Conservation (phyloP, 306 rosid genomes). For the Inga laurina region DNA sequence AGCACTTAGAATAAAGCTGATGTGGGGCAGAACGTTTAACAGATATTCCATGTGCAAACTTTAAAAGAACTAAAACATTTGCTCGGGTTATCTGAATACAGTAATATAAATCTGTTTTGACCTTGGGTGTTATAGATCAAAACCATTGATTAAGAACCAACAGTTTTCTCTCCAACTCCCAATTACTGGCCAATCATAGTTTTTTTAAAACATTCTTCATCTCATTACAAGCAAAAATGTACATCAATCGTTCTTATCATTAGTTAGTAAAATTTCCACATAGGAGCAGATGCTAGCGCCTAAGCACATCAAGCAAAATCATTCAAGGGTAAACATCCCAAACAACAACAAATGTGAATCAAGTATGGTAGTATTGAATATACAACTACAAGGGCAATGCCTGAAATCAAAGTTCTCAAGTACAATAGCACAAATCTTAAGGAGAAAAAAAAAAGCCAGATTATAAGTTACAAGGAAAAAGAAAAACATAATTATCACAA, state of each 20-base stretch:
- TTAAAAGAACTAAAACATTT: conserved; percentile 4
- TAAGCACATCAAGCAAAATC: conserved; percentile 18
- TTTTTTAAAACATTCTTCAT: conserved; percentile 5
- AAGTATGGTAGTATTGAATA: conserved; percentile 14
- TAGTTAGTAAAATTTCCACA: conserved; percentile 23
- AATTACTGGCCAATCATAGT: neutral
- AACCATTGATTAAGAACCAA: conserved; percentile 20
- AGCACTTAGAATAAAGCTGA: neutral
- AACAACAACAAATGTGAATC: conserved; percentile 19
- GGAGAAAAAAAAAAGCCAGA: neutral
- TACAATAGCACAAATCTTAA: conserved; percentile 25
- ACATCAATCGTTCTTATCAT: conserved; percentile 10
- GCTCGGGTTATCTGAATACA: neutral
- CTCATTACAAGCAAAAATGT: conserved; percentile 4
- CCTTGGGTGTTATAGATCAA: conserved; percentile 9
- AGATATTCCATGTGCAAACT: conserved; percentile 17
- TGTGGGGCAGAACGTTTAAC: neutral
- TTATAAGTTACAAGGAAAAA: conserved; percentile 10
- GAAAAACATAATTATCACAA: conserved; percentile 2
- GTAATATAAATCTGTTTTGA: conserved; percentile 6
- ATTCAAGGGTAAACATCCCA: conserved; percentile 9
- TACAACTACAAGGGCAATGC: conserved; percentile 25
- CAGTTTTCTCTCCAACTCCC: neutral
- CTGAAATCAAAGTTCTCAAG: conserved; percentile 29
- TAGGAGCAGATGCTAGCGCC: conserved; percentile 15